phyloP scores from a whole-genome alignment of 2,329 filamentous ascomycete genomes.

The Didymella pinodella region DNA sequence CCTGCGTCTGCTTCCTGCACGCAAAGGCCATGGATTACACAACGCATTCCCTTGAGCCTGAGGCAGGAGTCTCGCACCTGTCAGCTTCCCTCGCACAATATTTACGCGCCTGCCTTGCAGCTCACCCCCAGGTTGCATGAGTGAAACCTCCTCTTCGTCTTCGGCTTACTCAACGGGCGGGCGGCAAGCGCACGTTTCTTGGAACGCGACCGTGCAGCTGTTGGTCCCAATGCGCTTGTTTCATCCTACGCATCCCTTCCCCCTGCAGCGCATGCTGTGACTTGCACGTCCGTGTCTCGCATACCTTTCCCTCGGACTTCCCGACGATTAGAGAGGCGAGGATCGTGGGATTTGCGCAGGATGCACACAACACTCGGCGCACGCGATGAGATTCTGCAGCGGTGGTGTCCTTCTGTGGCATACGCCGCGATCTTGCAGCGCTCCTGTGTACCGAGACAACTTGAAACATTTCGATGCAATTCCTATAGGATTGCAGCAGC shows the following conservation, averaged over 20 bases:
- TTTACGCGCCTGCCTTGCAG: neutral
- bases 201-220: neutral
- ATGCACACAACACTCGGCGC: neutral
- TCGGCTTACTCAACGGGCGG: constrained; percentile 2
- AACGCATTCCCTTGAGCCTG: neutral
- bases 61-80: neutral
- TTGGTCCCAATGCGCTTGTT: constrained; percentile 9
- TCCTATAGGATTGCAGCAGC: no score
- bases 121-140: neutral
- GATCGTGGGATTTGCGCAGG: constrained; percentile 2
- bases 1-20: neutral
- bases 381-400: constrained; percentile 1
- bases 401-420: neutral
- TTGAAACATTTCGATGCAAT: neutral
- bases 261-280: constrained; percentile 11
- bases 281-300: neutral
- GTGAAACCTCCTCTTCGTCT: neutral
- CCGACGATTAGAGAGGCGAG: neutral
- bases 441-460: neutral
- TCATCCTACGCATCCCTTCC: constrained; percentile 8
- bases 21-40: neutral
- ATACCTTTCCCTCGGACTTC: constrained; percentile 10
- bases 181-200: constrained; percentile 5
- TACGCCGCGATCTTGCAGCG: neutral
- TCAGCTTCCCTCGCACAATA: neutral